Evolutionary conservation across 2,329 filamentous ascomycete species (phyloP), one percentile per base, ranked within the genome.

Genomic region (Penicillium sp.): DNA sequence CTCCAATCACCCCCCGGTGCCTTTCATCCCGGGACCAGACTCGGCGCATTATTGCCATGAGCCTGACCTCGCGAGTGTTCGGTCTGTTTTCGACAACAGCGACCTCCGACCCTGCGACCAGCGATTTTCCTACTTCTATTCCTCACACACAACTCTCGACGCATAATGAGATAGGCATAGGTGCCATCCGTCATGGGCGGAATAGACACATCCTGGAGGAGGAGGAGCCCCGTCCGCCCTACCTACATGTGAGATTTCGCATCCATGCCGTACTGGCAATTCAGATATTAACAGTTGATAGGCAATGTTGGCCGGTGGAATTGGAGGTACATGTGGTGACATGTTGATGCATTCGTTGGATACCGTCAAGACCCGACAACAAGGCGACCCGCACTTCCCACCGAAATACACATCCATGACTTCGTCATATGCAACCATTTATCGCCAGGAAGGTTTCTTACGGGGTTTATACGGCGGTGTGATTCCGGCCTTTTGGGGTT

Each of bases 291-390:
- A 65, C 21, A 26, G 23, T 27, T 25, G n/a, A 39, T 23, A 96
- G 92, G 88, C 90, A 73, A 99, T 98, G 93, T 83, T 99, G 70
- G 95, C 95, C 33, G 95, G 95, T 70, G 95, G 93, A 59, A 81
- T 96, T 53, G 95, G 96, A 70, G 95, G 95, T 53, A 93, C 91
- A 16, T 96, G 90, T 55, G 95, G 96, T 58, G 95, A 99, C 76
- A 90, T 99, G 84, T 81, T 99, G 65, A 99, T 99, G 95, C 95
- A 99, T 79, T 98, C 93, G 46, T 85, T 99, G 70, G 95, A 99
- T 76, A 99, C 95, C 1, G 95, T 99, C 69, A 99, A 99, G 79
- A 99, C 95, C 47, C 86, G 95, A 67, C 96, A 99, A 75, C 95
- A 99, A 77, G 95, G 93, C 69, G 95, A 98, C 71, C 93, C 93